Evolutionary conservation across 768 basidiomycete species (phyloP), one percentile per base, ranked within the genome.

Genomic region (Collybia nuda): DNA sequence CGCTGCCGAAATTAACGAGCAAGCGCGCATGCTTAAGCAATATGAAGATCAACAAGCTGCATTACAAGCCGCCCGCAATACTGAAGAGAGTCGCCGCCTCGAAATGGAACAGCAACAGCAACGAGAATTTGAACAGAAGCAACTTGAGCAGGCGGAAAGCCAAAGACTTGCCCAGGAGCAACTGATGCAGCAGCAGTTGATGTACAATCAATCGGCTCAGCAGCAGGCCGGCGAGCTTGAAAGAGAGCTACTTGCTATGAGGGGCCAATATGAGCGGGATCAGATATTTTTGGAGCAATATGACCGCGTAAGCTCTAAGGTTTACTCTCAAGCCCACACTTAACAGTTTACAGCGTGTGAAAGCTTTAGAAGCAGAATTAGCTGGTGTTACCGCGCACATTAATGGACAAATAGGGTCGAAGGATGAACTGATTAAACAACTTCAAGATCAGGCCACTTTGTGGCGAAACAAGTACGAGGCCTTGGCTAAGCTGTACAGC

Each of bases 381-480:
- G 78, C 73, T 46, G 85, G 85, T 47, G 80, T 92, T 58, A 76
- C 79, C 19, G 72, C 77, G 54, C 93, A 94, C 61, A 80, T 96
- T 54, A 83, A 81, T 53, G 86, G 90, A 3, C 97, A 98, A 67
- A 78, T 97, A 72, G 64, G 74, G 45, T 88, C 93, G 14, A 99
- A 98, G 67, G 97, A 99, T 65, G 94, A 97, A 12, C 73, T 98
- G 61, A 96, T 98, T 68, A 86, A 86, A 63, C 93, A 95, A 64
- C 80, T 99, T 2, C 96, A 98, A 63, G 92, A 97, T 62, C 97
- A 99, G 71, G 95, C 98, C 55, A 90, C 83, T 3, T 73, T 96
- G 12, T 99, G 97, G 97, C 87, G 93, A 49, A 95, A 92, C 75
- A 99, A 99, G 70, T 99, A 99, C 67, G 97, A 99, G 66, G 93